Percentiles rank a stretch among this genome's conserved stretches.
These are phyloP conservation scores for Skeletonema tropicum DNA, from an alignment of 108 stramenopile genomes.

Conservation along the genomic window DNA sequence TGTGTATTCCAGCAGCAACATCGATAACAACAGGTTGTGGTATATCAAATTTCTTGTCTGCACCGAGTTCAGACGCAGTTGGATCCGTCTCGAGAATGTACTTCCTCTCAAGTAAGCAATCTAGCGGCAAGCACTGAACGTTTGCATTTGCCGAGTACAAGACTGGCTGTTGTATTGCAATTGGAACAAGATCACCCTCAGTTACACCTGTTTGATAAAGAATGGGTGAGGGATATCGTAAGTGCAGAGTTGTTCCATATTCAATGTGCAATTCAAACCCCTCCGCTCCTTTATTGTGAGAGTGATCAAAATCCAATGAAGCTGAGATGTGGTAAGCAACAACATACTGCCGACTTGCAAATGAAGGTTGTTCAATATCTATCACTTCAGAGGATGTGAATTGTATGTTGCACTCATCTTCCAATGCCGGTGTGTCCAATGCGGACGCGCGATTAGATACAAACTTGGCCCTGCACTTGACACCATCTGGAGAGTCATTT, in stretches of 20 bases:
- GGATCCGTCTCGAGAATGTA: constrained; percentile 20
- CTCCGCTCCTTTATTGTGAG: not conserved
- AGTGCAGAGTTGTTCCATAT: constrained; percentile 43
- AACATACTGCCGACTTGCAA: constrained; percentile 54
- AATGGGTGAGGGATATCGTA: constrained; percentile 42
- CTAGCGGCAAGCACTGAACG: not conserved
- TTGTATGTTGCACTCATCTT: constrained; percentile 22
- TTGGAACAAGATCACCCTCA: constrained; percentile 9
- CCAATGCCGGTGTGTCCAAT: not conserved
- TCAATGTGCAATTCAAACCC: constrained; percentile 24
- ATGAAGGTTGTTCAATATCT: constrained; percentile 63
- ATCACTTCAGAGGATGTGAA: constrained; percentile 37
- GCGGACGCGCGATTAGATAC: not conserved
- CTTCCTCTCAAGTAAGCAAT: not conserved
- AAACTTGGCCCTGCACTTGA: constrained; percentile 15
- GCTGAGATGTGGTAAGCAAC: constrained; percentile 38
- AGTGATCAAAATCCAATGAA: constrained; percentile 5
- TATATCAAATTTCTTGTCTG: not conserved
- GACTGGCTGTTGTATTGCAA: constrained; percentile 23
- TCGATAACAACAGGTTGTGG: constrained; percentile 30
- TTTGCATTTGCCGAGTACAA: constrained; percentile 16
- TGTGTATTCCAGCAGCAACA: constrained; percentile 41
- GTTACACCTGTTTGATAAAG: not conserved
- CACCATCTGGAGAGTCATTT: constrained; percentile 8
- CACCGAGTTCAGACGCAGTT: not conserved